Evolutionary conservation across 2,329 filamentous ascomycete species (phyloP).

Genomic region (Monilinia fructicola): DNA sequence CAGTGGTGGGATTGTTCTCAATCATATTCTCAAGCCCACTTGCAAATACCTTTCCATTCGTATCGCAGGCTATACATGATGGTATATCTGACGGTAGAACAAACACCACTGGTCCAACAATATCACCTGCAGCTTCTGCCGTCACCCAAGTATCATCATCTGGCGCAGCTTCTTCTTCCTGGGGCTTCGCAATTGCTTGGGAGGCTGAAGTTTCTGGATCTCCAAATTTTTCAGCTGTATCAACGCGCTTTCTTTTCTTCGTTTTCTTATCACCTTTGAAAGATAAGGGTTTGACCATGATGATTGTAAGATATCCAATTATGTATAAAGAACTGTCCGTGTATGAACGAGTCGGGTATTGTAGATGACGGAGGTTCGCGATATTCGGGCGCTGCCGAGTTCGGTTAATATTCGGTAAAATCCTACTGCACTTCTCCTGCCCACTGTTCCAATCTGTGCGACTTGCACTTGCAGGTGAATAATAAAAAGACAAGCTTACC

Average conservation of each 20-base stretch:
- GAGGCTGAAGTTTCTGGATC: conserved; percentile 36
- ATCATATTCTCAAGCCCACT: conserved; percentile 83
- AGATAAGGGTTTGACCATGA: conserved; percentile 82
- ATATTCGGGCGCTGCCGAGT: conserved; percentile 15
- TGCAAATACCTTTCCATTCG: conserved; percentile 81
- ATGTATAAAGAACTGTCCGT: conserved; percentile 15
- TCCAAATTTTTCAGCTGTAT: conserved; percentile 45
- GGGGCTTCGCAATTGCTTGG: conserved; percentile 30
- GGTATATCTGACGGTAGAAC: conserved; percentile 74
- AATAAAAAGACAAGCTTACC: conserved; percentile 3
- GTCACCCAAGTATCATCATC: conserved; percentile 90
- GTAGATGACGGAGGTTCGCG: conserved; percentile 11
- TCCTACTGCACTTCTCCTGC: not conserved
- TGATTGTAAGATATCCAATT: conserved; percentile 31
- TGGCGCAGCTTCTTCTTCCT: conserved; percentile 29
- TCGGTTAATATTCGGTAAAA: conserved; percentile 16
- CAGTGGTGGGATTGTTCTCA: conserved; percentile 75
- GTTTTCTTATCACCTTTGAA: conserved; percentile 98
- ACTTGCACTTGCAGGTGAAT: not conserved
- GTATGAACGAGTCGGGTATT: conserved; percentile 2
- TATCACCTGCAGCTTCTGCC: conserved; percentile 70
- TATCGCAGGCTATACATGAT: conserved; percentile 79
- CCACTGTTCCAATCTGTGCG: not conserved
- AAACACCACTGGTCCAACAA: conserved; percentile 79
- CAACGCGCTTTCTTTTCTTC: conserved; percentile 83